Evolutionary conservation across 768 basidiomycete genomes (phyloP), one percentile per base, ranked within the genome.

Genomic region (Hydnum rufescens): DNA sequence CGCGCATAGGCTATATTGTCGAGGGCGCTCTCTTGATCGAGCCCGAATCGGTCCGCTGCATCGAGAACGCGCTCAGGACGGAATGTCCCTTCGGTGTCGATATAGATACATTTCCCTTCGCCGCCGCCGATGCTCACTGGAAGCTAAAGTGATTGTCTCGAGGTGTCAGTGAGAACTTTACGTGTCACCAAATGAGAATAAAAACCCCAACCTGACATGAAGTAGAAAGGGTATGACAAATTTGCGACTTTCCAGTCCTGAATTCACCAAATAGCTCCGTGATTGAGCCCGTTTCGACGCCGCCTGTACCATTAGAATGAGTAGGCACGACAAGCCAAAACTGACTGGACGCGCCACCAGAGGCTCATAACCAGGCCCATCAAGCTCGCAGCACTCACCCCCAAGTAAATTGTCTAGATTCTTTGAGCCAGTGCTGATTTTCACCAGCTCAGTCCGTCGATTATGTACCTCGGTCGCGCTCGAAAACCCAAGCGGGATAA

Each of bases 201-300:
- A 26, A 46, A 23, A 32, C 13, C 18, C 22, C 19, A 31, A 70
- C 70, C 59, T 97, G 93, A 62, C 95, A 99, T 3, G 95, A 96
- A 6, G 96, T 95, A 3, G 95, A 90, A 44, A 99, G 77, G 0
- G 93, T 96, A 63, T 99, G 95, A 63, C 95, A 97, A 46, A 99
- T 74, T 62, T 99, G 95, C 23, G 88, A 93, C 67, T 99, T 97
- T 53, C 95, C 95, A 5, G 95, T 97, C 58, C 95, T 74, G 67
- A 99, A 99, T 68, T 99, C 95, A 53, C 93, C 95, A 67, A 95
- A 96, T 26, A 99, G 70, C 65, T 99, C 95, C 0, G 95, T 99
- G 62, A 99, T 95, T 0, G 90, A 83, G 39, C 95, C 95, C 18
- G 95, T 99, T 69, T 99, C 95, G 59, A 99, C 87, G 5, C 95